A percentile compares a stretch with the other conserved stretches of the same genome.
These are phyloP conservation scores for Syncephalastrum racemosum DNA, from an alignment of 371 early-diverging fungal genomes.

Conservation along the genomic window DNA sequence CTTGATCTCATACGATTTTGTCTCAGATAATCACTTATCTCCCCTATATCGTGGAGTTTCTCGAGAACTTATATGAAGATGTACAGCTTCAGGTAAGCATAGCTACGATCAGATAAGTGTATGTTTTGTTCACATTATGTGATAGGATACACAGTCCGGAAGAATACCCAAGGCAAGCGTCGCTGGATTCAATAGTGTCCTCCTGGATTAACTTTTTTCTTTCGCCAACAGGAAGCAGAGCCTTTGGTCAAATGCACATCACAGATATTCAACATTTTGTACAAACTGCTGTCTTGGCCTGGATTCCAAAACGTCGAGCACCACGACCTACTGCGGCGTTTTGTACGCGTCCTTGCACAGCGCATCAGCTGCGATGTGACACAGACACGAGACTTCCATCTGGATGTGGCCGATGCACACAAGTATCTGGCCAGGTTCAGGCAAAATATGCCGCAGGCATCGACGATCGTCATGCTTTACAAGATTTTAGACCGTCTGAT, in stretches of 20 bases:
- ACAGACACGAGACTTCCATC: conserved; percentile 14
- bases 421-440: conserved; percentile 33
- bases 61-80: conserved; percentile 34
- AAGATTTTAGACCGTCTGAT: conserved; percentile 31
- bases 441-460: conserved; percentile 32
- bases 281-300: conserved; percentile 55
- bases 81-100: conserved; percentile 26
- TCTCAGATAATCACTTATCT: conserved; percentile 31
- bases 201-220: no score
- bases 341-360: conserved; percentile 19
- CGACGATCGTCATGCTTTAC: conserved; percentile 29
- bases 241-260: conserved; percentile 34
- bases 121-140: background rate
- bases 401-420: conserved; percentile 28
- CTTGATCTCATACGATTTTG: no score
- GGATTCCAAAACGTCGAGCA: conserved; percentile 53
- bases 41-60: conserved; percentile 30
- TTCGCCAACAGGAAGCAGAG: conserved; percentile 26
- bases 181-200: background rate
- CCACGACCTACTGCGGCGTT: conserved; percentile 26
- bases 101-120: background rate
- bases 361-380: conserved; percentile 15
- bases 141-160: conserved; percentile 33
- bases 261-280: conserved; percentile 45
- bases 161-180: conserved; percentile 18